These are phyloP conservation scores for Ustilago sp. DNA, from an alignment of 1,284 basidiomycete genomes.

Conservation along the genomic window DNA sequence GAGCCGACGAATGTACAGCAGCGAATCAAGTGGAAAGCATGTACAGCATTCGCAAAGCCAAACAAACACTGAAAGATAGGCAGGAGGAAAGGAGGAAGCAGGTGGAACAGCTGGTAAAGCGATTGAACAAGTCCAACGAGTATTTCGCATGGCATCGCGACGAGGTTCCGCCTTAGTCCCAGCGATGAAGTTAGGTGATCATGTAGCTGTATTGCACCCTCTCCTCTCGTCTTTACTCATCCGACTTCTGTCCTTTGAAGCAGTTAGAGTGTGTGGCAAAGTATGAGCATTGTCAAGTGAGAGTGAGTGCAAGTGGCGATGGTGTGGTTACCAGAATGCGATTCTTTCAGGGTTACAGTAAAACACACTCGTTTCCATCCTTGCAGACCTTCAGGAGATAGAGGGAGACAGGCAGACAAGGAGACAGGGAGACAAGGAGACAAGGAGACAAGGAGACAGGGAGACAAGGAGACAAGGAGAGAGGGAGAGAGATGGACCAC, in stretches of 20 bases:
- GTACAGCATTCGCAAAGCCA: conserved; percentile 45
- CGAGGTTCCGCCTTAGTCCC: conserved; percentile 28
- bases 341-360: no score
- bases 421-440: no score
- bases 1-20: background rate
- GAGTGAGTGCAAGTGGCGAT: no score
- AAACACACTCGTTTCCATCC: no score
- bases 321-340: no score
- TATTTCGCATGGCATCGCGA: conserved; percentile 57
- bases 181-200: background rate
- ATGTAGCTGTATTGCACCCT: background rate
- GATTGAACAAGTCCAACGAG: conserved; percentile 37
- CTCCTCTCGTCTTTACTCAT: background rate
- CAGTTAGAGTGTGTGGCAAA: background rate
- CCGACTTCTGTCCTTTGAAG: background rate
- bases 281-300: no score
- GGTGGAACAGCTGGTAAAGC: conserved; percentile 36
- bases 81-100: conserved; percentile 44
- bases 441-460: no score
- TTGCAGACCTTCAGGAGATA: no score
- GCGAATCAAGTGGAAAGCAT: conserved; percentile 25
- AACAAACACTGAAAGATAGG: conserved; percentile 44
- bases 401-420: no score
- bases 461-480: no score
- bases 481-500: no score